Evolutionary conservation across 257 asterid genomes (phyloP), one percentile per base, ranked within the genome.

Genomic region (Penstemon barbatus): DNA sequence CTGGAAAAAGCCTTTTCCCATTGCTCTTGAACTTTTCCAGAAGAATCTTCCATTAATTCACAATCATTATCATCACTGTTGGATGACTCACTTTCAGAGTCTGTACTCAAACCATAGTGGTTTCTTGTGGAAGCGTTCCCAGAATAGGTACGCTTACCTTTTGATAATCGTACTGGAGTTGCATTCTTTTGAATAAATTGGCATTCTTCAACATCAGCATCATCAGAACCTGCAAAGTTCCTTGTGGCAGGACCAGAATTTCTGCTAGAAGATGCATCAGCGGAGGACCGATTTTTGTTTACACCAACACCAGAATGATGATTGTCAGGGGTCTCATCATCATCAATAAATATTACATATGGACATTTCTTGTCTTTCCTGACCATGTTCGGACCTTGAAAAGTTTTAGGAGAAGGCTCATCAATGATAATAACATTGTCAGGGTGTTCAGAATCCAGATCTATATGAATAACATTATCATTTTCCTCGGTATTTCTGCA

Each of bases 131-230:
- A 68, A 60, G 76, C 78, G 78, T 79, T 87, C 65, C 92, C 94
- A 45, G 96, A 90, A 77, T 90, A 93, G n/a, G 99, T 90, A 5
- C 99, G 85, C 69, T 87, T 90, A 76, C 97, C 84, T 75, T 87
- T 93, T 2, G 97, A 87, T 76, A 93, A 80, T 75, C 86, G 87
- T 53, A 93, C 83, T 2, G 99, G 97, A 57, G 82, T 72, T 36
- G 68, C 46, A 51, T 80, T 80, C 72, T 86, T 96, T 25, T 67
- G 79, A 76, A 72, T 72, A 78, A 67, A 80, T 70, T 80, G 77
- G 61, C 79, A 63, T 61, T 77, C 88, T 55, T 80, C 88, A 46
- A 50, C 79, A 58, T 39, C 68, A 59, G 65, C 63, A 65, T 79
- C 67, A 42, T 65, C 54, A 57, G 83, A 68, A 58, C 65, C 74